Conservation (phyloP, 78 protist species). For the Speleostelium caveatum region DNA sequence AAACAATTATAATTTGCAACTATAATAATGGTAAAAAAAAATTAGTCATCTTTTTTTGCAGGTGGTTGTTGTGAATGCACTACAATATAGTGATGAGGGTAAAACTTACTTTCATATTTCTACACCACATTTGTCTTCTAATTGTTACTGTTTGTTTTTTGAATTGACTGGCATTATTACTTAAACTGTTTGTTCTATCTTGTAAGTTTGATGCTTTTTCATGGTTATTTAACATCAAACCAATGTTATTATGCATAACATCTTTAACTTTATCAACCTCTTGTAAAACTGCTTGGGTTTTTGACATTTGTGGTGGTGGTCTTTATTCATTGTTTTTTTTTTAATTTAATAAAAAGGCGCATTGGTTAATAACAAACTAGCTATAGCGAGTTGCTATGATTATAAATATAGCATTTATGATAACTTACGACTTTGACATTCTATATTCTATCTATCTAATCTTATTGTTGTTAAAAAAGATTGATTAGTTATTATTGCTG, state of each 20-base stretch:
- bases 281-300: slow-evolving; percentile 66
- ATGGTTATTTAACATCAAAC: slow-evolving; percentile 60
- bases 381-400: too few species aligned
- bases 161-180: slow-evolving; percentile 54
- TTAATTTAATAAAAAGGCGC: too few species aligned
- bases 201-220: slow-evolving; percentile 63
- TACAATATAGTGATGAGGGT: too few species aligned
- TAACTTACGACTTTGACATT: too few species aligned
- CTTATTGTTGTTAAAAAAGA: too few species aligned
- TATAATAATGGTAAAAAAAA: too few species aligned
- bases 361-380: too few species aligned
- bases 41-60: not conserved
- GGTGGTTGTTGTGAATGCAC: too few species aligned
- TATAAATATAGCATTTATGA: too few species aligned
- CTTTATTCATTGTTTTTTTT: not conserved
- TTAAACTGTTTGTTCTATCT: slow-evolving; percentile 64
- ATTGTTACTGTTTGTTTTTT: slow-evolving; percentile 66
- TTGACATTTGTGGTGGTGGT: slow-evolving; percentile 8
- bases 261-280: slow-evolving; percentile 68
- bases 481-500: too few species aligned
- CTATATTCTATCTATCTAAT: too few species aligned
- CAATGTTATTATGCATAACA: slow-evolving; percentile 76
- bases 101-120: slow-evolving; percentile 81
- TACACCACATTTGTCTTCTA: slow-evolving; percentile 80
- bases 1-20: slow-evolving; percentile 58